Percentiles rank a stretch among this genome's conserved stretches.
phyloP scores from a whole-genome alignment of 2,329 filamentous ascomycete genomes.

The Pestalotiopsis sp. region DNA sequence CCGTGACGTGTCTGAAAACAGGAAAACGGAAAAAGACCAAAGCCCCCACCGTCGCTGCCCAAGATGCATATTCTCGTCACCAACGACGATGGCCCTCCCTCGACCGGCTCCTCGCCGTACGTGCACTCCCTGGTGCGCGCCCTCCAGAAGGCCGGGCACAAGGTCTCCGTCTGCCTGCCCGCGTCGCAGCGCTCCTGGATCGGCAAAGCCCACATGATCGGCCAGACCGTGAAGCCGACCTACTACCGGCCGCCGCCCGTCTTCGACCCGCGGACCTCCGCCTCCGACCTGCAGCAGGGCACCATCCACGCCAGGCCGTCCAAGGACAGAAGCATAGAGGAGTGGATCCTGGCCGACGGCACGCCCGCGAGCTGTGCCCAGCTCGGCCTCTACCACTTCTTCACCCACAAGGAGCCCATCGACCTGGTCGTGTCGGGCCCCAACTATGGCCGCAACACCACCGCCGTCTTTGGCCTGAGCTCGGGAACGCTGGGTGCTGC shows the following conservation, averaged over 20 bases:
- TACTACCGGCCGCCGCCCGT: conserved; percentile 70
- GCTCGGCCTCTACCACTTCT: conserved; percentile 81
- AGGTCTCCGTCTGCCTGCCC: conserved; percentile 89
- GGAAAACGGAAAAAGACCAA: background rate
- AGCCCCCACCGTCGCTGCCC: background rate
- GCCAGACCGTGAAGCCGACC: conserved; percentile 79
- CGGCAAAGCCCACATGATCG: conserved; percentile 95
- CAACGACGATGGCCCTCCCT: conserved; percentile 84
- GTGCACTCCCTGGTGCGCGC: conserved; percentile 73
- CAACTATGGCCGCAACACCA: conserved; percentile 84
- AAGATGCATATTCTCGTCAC: conserved; percentile 67
- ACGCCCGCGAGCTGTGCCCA: conserved; percentile 82
- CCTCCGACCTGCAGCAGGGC: conserved; percentile 56
- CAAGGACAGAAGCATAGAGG: conserved; percentile 58
- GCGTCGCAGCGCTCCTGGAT: conserved; percentile 96
- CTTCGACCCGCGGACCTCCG: conserved; percentile 38
- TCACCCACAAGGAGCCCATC: conserved; percentile 69
- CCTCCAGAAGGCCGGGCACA: conserved; percentile 76
- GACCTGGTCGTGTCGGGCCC: conserved; percentile 80
- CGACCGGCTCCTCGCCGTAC: conserved; percentile 77
- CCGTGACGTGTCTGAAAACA: background rate
- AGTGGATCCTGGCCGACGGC: conserved; percentile 82
- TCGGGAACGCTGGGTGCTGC: conserved; percentile 79
- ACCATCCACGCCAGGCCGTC: conserved; percentile 65
- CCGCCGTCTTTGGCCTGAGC: conserved; percentile 76